Evolutionary conservation across 139 green algal genomes (phyloP).

Genomic region (Micractinium sp.): DNA sequence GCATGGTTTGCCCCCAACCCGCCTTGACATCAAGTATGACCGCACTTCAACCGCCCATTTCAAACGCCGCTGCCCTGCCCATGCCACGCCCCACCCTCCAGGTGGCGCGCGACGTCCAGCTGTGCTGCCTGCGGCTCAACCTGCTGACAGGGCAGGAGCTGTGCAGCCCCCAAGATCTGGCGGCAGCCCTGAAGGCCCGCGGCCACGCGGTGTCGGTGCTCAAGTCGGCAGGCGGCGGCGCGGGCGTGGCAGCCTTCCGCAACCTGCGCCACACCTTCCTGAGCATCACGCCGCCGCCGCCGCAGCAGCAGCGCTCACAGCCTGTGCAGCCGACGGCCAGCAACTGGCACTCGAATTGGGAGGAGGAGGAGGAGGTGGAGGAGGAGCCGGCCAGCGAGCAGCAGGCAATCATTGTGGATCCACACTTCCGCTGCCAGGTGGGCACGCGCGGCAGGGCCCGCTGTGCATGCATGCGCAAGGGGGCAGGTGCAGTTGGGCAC

Average conservation of each 20-base stretch:
- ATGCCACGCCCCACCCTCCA: neutral
- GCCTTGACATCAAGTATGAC: neutral
- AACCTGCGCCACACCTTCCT: conserved; percentile 12
- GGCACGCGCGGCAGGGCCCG: no score
- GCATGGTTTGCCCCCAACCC: neutral
- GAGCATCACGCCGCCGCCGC: neutral
- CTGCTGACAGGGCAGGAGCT: neutral
- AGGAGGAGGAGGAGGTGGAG: no score
- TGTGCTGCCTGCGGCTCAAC: conserved; percentile 18
- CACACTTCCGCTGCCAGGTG: no score
- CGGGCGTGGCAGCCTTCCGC: conserved; percentile 8
- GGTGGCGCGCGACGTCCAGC: conserved; percentile 6
- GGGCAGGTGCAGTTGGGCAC: no score
- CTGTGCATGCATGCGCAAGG: no score
- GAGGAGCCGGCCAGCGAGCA: no score
- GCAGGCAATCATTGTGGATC: no score
- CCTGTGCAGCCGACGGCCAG: no score
- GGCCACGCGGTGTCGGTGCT: neutral
- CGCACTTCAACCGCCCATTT: neutral
- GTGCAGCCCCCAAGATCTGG: conserved; percentile 4
- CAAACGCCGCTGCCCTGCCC: neutral
- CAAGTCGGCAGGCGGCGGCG: neutral
- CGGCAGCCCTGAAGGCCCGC: neutral
- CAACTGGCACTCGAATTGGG: no score
- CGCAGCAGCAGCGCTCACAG: neutral